A percentile compares a stretch with the other conserved stretches of the same genome.
Evolutionary conservation across 768 basidiomycete genomes (phyloP).

Genomic region (Holtermannia corniformis): DNA sequence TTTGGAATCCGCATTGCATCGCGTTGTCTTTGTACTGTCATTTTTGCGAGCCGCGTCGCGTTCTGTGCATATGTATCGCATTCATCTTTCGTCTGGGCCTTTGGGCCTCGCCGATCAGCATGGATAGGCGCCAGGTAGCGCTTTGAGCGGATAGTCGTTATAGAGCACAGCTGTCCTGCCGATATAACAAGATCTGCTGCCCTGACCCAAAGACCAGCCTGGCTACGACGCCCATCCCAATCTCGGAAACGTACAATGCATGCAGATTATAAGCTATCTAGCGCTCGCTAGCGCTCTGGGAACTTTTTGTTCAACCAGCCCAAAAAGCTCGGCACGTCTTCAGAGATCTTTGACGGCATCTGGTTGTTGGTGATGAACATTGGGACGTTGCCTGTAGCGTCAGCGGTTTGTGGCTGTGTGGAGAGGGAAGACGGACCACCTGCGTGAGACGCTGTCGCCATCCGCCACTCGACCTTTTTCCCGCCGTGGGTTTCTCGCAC

Average conservation of each 20-base stretch:
- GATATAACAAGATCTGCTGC: too few species aligned
- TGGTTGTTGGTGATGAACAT: constrained; percentile 34
- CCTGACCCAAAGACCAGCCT: too few species aligned
- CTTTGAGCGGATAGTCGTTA: too few species aligned
- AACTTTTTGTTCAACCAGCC: constrained; percentile 27
- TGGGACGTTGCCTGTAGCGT: constrained; percentile 29
- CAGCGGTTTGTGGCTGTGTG: constrained; percentile 5
- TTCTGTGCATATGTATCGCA: not conserved
- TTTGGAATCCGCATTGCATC: not conserved
- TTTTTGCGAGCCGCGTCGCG: not conserved
- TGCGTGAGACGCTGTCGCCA: constrained; percentile 37
- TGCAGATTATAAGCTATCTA: too few species aligned
- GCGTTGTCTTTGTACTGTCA: not conserved
- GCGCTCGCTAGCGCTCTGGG: too few species aligned
- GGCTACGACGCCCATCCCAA: too few species aligned
- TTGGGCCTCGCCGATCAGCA: too few species aligned
- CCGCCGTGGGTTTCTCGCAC: constrained; percentile 26
- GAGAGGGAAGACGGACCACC: constrained; percentile 26
- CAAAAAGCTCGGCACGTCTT: constrained; percentile 41
- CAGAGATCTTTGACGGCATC: constrained; percentile 33
- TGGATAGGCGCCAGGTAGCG: too few species aligned
- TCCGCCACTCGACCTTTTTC: constrained; percentile 34
- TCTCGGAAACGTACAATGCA: too few species aligned
- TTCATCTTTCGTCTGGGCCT: too few species aligned
- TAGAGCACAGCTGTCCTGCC: too few species aligned